Conservation (phyloP, 1,139 yeast genomes). For the Scheffersomyces parashehatae region DNA sequence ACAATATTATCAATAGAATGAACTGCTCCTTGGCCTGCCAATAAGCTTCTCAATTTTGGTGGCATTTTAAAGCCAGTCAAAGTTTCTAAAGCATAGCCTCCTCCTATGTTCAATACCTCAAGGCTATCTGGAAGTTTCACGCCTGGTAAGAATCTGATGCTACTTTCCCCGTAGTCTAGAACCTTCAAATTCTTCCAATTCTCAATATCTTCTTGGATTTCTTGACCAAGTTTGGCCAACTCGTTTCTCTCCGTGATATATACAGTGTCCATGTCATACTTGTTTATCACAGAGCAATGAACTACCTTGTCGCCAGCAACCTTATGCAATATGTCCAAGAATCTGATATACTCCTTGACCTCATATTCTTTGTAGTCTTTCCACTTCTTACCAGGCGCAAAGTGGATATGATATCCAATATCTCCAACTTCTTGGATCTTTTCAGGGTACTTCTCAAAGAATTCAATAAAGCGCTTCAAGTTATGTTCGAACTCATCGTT, state of each 20-base stretch:
- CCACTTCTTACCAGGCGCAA: constrained; percentile 38
- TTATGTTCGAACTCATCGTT: constrained; percentile 29
- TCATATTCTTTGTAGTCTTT: constrained; percentile 29
- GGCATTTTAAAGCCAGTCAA: constrained; percentile 47
- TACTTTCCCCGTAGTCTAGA: constrained; percentile 43
- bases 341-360: constrained; percentile 25
- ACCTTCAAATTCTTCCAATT: constrained; percentile 36
- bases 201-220: constrained; percentile 40
- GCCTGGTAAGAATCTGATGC: constrained; percentile 41
- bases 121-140: constrained; percentile 41
- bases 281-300: constrained; percentile 43
- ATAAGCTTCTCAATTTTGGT: constrained; percentile 27
- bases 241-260: constrained; percentile 38
- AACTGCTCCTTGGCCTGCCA: constrained; percentile 38
- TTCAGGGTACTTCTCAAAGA: constrained; percentile 20
- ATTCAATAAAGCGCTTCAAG: constrained; percentile 21
- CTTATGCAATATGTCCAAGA: constrained; percentile 24
- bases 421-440: constrained; percentile 22
- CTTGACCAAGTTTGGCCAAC: constrained; percentile 34
- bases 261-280: constrained; percentile 37
- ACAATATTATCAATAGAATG: constrained; percentile 37
- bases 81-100: constrained; percentile 43
- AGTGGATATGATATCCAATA: constrained; percentile 40
- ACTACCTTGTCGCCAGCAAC: constrained; percentile 30
- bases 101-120: constrained; percentile 42